phyloP scores from a whole-genome alignment of 306 rosid species.

The Quercus wislizeni region DNA sequence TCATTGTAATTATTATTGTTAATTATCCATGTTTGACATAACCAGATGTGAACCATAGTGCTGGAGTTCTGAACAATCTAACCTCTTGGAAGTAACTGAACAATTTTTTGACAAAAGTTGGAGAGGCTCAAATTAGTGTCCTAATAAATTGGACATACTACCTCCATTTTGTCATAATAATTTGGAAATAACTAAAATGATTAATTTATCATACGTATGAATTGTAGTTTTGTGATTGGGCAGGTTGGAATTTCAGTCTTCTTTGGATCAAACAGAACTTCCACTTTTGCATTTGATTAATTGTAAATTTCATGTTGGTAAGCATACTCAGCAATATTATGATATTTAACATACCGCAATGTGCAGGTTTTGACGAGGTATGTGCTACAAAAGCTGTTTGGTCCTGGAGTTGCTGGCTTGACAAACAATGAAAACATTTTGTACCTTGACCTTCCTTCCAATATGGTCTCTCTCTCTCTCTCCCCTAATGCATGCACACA shows the following conservation, averaged over 20 bases:
- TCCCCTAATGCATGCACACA: not conserved
- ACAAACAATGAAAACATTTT: constrained; percentile 55
- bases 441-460: constrained; percentile 90
- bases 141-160: not conserved
- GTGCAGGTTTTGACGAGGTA: constrained; percentile 79
- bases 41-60: not conserved
- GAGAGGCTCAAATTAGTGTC: not conserved
- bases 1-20: not conserved
- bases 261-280: not conserved
- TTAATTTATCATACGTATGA: not conserved
- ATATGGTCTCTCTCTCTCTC: constrained; percentile 54
- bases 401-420: constrained; percentile 53
- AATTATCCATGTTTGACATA: not conserved
- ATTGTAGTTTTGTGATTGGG: not conserved
- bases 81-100: not conserved
- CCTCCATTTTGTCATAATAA: not conserved
- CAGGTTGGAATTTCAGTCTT: not conserved
- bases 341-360: constrained; percentile 5
- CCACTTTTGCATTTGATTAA: not conserved
- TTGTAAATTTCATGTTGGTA: not conserved
- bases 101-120: not conserved
- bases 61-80: not conserved
- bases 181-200: not conserved
- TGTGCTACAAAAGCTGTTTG: constrained; percentile 69
- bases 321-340: not conserved